Conservation (phyloP, 345 rosid genomes). For the Isatis tinctoria region DNA sequence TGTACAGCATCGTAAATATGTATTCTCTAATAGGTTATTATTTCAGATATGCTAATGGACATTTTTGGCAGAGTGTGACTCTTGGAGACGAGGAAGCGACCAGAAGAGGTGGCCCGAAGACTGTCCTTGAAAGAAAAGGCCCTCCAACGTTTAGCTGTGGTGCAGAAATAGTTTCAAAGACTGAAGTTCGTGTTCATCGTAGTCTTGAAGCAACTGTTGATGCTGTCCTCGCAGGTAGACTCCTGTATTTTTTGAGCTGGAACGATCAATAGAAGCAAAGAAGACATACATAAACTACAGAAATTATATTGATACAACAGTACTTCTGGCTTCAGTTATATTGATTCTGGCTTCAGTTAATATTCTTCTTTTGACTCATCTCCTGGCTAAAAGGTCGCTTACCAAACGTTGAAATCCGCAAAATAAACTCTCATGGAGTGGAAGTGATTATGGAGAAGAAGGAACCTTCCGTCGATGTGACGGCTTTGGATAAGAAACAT, state of each 20-base stretch:
- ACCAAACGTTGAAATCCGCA: conserved; percentile 65
- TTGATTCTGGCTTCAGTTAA: not conserved
- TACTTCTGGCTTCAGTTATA: not conserved
- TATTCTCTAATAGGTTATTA: not conserved
- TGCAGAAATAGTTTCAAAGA: conserved; percentile 78
- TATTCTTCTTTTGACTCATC: conserved; percentile 16
- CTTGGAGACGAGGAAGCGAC: conserved; percentile 89
- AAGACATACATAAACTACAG: not conserved
- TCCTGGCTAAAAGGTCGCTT: conserved; percentile 47
- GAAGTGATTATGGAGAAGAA: conserved; percentile 30
- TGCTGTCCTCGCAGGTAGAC: conserved; percentile 65
- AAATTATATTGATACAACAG: not conserved
- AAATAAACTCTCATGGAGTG: conserved; percentile 40
- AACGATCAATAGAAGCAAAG: not conserved
- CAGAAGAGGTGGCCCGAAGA: conserved; percentile 81
- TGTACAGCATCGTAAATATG: not conserved
- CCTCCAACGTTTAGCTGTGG: conserved; percentile 78
- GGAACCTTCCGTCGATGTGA: conserved; percentile 27
- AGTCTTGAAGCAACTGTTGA: conserved; percentile 92
- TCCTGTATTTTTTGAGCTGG: not conserved
- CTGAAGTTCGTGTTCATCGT: conserved; percentile 79
- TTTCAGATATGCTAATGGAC: conserved; percentile 14
- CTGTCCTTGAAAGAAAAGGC: conserved; percentile 84
- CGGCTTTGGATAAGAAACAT: conserved; percentile 22
- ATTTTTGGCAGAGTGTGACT: conserved; percentile 64